Evolutionary conservation across 2,329 filamentous ascomycete genomes (phyloP).

Genomic region (Xylariaceae sp.): DNA sequence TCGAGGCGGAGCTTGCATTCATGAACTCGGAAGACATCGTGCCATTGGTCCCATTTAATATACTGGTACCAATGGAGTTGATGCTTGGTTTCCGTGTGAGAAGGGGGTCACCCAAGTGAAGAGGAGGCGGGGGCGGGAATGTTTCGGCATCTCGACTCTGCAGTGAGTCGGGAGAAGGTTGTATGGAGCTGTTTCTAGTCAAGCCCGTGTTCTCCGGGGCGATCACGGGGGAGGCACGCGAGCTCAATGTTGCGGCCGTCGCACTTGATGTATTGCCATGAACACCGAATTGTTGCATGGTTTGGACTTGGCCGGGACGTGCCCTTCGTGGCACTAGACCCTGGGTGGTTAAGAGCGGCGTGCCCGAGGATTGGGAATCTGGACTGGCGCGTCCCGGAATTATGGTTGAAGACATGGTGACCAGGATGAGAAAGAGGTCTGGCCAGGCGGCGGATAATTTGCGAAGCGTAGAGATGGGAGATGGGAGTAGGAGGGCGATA

Average conservation of each 20-base stretch:
- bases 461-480: conserved; percentile 19
- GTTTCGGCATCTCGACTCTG: conserved; percentile 51
- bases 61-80: conserved; percentile 58
- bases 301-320: conserved; percentile 45
- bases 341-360: conserved; percentile 40
- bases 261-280: conserved; percentile 42
- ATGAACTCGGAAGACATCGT: conserved; percentile 45
- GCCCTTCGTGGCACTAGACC: conserved; percentile 37
- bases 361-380: conserved; percentile 28
- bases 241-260: conserved; percentile 51
- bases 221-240: conserved; percentile 51
- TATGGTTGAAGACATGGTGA: conserved; percentile 33
- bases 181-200: conserved; percentile 57
- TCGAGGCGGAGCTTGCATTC: conserved; percentile 28
- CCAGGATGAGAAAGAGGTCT: conserved; percentile 25
- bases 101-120: conserved; percentile 70
- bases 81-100: conserved; percentile 54
- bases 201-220: conserved; percentile 45
- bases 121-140: conserved; percentile 45
- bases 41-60: conserved; percentile 50
- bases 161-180: conserved; percentile 60
- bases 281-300: conserved; percentile 37
- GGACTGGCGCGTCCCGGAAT: conserved; percentile 30
- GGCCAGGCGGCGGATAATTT: conserved; percentile 25
- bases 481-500: conserved; percentile 23